These are phyloP conservation scores for Fusarium anthophilum DNA, from an alignment of 2,329 filamentous ascomycete species.

Conservation along the genomic window DNA sequence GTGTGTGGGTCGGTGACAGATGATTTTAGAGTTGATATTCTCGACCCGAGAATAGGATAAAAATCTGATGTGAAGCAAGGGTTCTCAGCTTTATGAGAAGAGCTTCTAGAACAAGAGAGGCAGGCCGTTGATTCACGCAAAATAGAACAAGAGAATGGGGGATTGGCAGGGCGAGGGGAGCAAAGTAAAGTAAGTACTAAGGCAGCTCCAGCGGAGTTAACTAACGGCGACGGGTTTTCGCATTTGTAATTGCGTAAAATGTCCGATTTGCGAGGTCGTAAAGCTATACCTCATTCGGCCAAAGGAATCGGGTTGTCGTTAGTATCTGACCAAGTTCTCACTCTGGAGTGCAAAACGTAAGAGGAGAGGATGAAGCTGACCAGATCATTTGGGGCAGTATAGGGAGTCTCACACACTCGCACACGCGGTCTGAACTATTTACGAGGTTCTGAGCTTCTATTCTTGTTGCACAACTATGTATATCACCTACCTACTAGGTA, in stretches of 20 bases:
- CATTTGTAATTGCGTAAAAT: constrained; percentile 35
- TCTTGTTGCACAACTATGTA: constrained; percentile 7
- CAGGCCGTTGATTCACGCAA: constrained; percentile 4
- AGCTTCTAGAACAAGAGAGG: not conserved
- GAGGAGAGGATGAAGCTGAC: constrained; percentile 19
- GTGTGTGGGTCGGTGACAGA: constrained; percentile 37
- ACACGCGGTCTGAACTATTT: not conserved
- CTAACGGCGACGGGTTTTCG: constrained; percentile 34
- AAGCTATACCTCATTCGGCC: constrained; percentile 20
- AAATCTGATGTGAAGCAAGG: constrained; percentile 2
- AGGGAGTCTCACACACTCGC: constrained; percentile 5
- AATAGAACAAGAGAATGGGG: constrained; percentile 17
- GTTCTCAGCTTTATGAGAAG: not conserved
- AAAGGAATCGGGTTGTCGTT: constrained; percentile 8
- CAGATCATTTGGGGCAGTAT: not conserved
- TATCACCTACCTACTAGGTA: not conserved
- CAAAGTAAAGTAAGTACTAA: not conserved
- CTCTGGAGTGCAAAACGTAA: constrained; percentile 5
- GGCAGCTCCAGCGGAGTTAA: constrained; percentile 31
- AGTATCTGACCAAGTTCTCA: constrained; percentile 26
- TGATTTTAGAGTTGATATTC: not conserved
- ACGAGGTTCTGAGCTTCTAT: constrained; percentile 1
- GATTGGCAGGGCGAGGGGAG: constrained; percentile 18
- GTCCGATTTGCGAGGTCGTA: constrained; percentile 35
- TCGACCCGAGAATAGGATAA: not conserved